phyloP scores from a whole-genome alignment of 2,329 filamentous ascomycete genomes.

The Tolypocladium nubicola region DNA sequence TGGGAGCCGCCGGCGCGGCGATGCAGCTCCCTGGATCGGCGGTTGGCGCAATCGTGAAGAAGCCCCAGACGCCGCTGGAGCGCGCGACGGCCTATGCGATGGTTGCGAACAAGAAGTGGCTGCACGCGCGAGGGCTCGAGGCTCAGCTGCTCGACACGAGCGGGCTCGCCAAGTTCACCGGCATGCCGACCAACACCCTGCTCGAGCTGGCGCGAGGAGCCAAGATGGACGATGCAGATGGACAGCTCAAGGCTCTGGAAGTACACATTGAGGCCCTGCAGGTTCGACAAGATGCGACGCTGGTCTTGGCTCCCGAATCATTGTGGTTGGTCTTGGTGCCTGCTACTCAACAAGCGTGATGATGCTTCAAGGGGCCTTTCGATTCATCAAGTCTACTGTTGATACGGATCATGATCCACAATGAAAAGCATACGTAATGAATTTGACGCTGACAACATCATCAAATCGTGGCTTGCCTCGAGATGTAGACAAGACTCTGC shows the following conservation, averaged over 20 bases:
- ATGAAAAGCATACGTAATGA: too few relatives aligned
- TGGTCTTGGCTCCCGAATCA: slow-evolving; percentile 16
- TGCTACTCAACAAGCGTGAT: not conserved
- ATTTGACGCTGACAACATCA: too few relatives aligned
- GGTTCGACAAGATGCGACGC: slow-evolving; percentile 10
- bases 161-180: slow-evolving; percentile 16
- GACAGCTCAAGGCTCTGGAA: slow-evolving; percentile 14
- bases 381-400: too few relatives aligned
- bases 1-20: slow-evolving; percentile 23
- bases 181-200: slow-evolving; percentile 24
- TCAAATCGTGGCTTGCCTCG: too few relatives aligned
- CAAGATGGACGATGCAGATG: slow-evolving; percentile 8
- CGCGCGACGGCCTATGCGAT: slow-evolving; percentile 29
- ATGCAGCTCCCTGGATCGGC: slow-evolving; percentile 22
- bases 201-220: slow-evolving; percentile 22
- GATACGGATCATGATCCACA: too few relatives aligned
- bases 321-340: slow-evolving; percentile 24
- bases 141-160: slow-evolving; percentile 24
- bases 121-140: slow-evolving; percentile 25
- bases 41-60: slow-evolving; percentile 20
- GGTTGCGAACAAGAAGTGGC: slow-evolving; percentile 33
- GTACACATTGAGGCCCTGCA: slow-evolving; percentile 18
- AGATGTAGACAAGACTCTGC: too few relatives aligned
- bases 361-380: too few relatives aligned
- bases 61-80: slow-evolving; percentile 29